Evolutionary conservation across 345 rosid genomes (phyloP).

Genomic region (Boechera divaricarpa): DNA sequence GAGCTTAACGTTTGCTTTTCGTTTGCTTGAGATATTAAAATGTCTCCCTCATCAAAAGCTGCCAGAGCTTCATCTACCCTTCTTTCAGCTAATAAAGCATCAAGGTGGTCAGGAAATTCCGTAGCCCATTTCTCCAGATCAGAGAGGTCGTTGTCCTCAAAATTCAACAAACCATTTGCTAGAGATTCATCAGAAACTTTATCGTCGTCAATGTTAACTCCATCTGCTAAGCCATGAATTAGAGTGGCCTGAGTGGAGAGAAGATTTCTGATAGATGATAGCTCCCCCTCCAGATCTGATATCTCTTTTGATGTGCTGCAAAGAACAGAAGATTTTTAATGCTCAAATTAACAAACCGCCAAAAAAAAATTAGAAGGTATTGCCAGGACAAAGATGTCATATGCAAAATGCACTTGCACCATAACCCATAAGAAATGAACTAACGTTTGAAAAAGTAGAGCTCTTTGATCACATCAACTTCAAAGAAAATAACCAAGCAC

Average conservation of each 20-base stretch:
- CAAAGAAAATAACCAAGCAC: conserved; percentile 15
- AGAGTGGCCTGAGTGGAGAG: conserved; percentile 93
- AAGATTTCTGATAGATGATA: conserved; percentile 86
- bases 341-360: conserved; percentile 14
- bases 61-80: conserved; percentile 92
- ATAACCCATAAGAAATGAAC: conserved; percentile 8
- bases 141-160: conserved; percentile 68
- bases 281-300: conserved; percentile 98
- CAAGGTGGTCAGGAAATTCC: conserved; percentile 91
- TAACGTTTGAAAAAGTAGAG: neutral
- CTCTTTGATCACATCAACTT: conserved; percentile 11
- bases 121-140: conserved; percentile 85
- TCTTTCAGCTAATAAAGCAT: conserved; percentile 94
- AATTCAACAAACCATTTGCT: conserved; percentile 47
- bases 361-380: neutral
- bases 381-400: conserved; percentile 1
- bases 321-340: conserved; percentile 23
- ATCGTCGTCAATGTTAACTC: conserved; percentile 70
- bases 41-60: conserved; percentile 90
- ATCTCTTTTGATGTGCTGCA: conserved; percentile 97
- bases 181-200: conserved; percentile 54
- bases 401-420: conserved; percentile 16
- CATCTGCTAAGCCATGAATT: conserved; percentile 92
- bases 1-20: conserved; percentile 58
- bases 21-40: conserved; percentile 65